phyloP scores from a whole-genome alignment of 2,329 filamentous ascomycete species.

The Fusarium globosum region DNA sequence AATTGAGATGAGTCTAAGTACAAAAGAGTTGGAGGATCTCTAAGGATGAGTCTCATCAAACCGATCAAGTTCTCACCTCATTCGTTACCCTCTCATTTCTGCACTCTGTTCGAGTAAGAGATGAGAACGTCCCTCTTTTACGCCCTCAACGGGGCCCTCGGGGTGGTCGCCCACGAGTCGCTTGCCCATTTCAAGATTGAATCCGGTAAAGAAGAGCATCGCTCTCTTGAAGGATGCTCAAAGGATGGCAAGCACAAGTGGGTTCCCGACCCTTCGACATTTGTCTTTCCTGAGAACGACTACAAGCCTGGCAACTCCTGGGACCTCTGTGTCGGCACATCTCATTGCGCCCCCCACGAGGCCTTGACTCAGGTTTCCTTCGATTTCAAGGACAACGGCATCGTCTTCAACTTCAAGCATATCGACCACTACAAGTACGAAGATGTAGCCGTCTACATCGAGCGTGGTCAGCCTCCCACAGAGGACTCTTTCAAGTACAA shows the following conservation, averaged over 20 bases:
- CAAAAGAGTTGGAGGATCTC: slow-evolving; percentile 34
- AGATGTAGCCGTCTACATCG: slow-evolving; percentile 39
- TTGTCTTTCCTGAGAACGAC: slow-evolving; percentile 41
- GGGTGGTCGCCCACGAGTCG: slow-evolving; percentile 39
- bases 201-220: slow-evolving; percentile 14
- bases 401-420: slow-evolving; percentile 40
- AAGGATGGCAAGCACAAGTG: slow-evolving; percentile 41
- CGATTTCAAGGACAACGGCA: slow-evolving; percentile 42
- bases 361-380: slow-evolving; percentile 41
- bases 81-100: slow-evolving; percentile 33
- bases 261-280: slow-evolving; percentile 42
- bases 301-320: slow-evolving; percentile 38
- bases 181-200: slow-evolving; percentile 38
- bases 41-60: slow-evolving; percentile 4
- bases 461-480: slow-evolving; percentile 36
- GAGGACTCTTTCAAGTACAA: slow-evolving; percentile 39
- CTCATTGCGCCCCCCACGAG: slow-evolving; percentile 39
- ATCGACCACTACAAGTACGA: slow-evolving; percentile 46
- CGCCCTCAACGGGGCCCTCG: slow-evolving; percentile 41
- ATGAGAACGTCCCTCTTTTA: slow-evolving; percentile 43
- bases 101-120: slow-evolving; percentile 21
- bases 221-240: slow-evolving; percentile 36
- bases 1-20: background rate
- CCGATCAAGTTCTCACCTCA: slow-evolving; percentile 31
- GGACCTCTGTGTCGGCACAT: slow-evolving; percentile 39